Conservation (phyloP, 495 filamentous ascomycete species). For the Aspergillus hancockii region DNA sequence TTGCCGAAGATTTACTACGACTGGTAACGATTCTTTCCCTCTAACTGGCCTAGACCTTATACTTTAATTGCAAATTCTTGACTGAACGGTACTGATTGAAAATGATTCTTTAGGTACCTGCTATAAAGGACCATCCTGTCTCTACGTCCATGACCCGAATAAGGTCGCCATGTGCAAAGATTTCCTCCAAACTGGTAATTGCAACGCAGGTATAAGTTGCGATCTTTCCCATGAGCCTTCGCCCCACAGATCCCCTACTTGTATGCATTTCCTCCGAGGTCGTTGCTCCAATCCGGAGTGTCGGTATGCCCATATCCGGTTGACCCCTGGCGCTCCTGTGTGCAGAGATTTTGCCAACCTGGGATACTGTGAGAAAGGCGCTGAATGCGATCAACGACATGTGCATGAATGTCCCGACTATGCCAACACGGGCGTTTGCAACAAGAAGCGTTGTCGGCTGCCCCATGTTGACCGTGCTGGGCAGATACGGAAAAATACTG, state of each 20-base stretch:
- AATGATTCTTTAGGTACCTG: slow-evolving; percentile 66
- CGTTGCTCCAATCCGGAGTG: slow-evolving; percentile 88
- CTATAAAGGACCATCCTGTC: slow-evolving; percentile 75
- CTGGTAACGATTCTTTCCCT: slow-evolving; percentile 63
- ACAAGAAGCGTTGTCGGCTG: slow-evolving; percentile 77
- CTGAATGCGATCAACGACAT: slow-evolving; percentile 77
- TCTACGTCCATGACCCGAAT: slow-evolving; percentile 78
- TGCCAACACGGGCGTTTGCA: slow-evolving; percentile 85
- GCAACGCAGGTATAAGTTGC: slow-evolving; percentile 77
- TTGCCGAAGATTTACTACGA: slow-evolving; percentile 88
- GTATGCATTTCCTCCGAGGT: slow-evolving; percentile 86
- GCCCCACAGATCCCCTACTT: slow-evolving; percentile 81
- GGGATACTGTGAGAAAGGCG: slow-evolving; percentile 89
- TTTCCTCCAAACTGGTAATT: slow-evolving; percentile 78
- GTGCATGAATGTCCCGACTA: slow-evolving; percentile 92
- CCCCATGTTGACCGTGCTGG: slow-evolving; percentile 86
- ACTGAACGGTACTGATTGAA: slow-evolving; percentile 13
- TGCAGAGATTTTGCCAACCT: slow-evolving; percentile 82
- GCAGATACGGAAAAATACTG: slow-evolving; percentile 62
- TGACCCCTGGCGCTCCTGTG: slow-evolving; percentile 78
- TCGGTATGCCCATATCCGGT: slow-evolving; percentile 84
- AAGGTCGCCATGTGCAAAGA: slow-evolving; percentile 92
- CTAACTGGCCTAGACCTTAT: slow-evolving; percentile 5
- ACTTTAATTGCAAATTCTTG: slow-evolving; percentile 8
- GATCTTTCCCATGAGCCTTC: slow-evolving; percentile 91